Evolutionary conservation across 1,284 basidiomycete genomes (phyloP).

Genomic region (Coriolopsis trogii): DNA sequence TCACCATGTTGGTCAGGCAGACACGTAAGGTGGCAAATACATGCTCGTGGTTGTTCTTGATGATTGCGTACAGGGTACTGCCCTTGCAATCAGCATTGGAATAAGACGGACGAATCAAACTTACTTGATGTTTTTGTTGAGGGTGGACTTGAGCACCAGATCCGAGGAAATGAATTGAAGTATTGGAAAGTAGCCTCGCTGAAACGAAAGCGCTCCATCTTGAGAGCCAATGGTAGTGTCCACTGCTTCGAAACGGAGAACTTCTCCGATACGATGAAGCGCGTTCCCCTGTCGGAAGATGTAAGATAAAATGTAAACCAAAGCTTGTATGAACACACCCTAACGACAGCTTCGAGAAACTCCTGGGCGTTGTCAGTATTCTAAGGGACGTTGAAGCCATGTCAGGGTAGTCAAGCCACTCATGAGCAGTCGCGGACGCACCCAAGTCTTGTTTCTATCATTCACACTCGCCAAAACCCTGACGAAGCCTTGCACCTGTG

Average conservation of each 20-base stretch:
- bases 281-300: slow-evolving; percentile 48
- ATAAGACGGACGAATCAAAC: slow-evolving; percentile 15
- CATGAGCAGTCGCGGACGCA: slow-evolving; percentile 31
- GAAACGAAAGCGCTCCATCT: slow-evolving; percentile 55
- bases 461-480: slow-evolving; percentile 50
- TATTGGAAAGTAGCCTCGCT: slow-evolving; percentile 58
- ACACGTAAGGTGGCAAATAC: slow-evolving; percentile 33
- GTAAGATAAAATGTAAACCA: background rate
- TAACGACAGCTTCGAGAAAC: slow-evolving; percentile 46
- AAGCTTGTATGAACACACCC: slow-evolving; percentile 32
- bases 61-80: slow-evolving; percentile 58
- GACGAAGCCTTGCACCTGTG: slow-evolving; percentile 52
- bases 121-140: slow-evolving; percentile 60
- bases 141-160: slow-evolving; percentile 61
- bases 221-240: slow-evolving; percentile 37
- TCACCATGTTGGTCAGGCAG: slow-evolving; percentile 45
- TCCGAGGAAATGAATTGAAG: slow-evolving; percentile 68
- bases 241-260: slow-evolving; percentile 52
- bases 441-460: slow-evolving; percentile 53
- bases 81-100: no score
- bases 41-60: slow-evolving; percentile 49
- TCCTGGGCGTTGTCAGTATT: slow-evolving; percentile 56
- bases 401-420: background rate
- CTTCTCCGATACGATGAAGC: slow-evolving; percentile 50
- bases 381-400: slow-evolving; percentile 37